Evolutionary conservation across 1,284 basidiomycete species (phyloP).

Genomic region (Taiwanofungus camphoratus): DNA sequence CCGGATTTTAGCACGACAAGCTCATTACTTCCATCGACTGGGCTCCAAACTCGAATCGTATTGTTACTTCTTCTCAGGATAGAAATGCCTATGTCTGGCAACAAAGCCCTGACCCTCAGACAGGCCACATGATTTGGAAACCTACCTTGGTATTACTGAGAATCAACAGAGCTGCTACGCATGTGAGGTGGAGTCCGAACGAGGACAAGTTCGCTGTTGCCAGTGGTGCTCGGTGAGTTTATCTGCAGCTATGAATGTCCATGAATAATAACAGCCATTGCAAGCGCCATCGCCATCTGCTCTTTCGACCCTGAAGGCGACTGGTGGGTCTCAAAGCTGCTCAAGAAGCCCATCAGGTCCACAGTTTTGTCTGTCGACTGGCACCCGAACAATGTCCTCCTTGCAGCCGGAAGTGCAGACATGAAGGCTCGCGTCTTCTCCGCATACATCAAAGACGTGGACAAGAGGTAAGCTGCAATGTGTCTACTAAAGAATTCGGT

Average conservation of each 20-base stretch:
- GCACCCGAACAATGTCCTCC: slow-evolving; percentile 92
- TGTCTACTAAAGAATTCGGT: background rate
- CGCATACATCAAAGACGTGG: slow-evolving; percentile 92
- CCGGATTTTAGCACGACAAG: slow-evolving; percentile 85
- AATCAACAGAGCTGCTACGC: slow-evolving; percentile 94
- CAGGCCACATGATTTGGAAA: slow-evolving; percentile 78
- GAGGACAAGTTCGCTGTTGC: slow-evolving; percentile 99
- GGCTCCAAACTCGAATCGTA: slow-evolving; percentile 94
- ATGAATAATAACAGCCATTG: background rate
- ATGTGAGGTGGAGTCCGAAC: slow-evolving; percentile 93
- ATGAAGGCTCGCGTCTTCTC: slow-evolving; percentile 98
- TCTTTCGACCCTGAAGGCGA: slow-evolving; percentile 96
- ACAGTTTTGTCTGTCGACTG: slow-evolving; percentile 95
- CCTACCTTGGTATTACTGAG: slow-evolving; percentile 95
- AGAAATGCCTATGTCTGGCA: slow-evolving; percentile 99
- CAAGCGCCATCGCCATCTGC: slow-evolving; percentile 89
- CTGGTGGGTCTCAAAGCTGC: slow-evolving; percentile 98
- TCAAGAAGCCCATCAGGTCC: slow-evolving; percentile 82
- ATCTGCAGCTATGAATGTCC: background rate
- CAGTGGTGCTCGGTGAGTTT: slow-evolving; percentile 80
- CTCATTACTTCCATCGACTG: slow-evolving; percentile 98
- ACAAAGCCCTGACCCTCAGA: slow-evolving; percentile 66
- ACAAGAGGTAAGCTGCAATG: slow-evolving; percentile 63
- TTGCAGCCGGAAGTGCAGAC: slow-evolving; percentile 93
- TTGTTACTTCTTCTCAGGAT: slow-evolving; percentile 98